phyloP scores from a whole-genome alignment of 2,329 filamentous ascomycete species.

The Hawksworthiomyces lignivorus region DNA sequence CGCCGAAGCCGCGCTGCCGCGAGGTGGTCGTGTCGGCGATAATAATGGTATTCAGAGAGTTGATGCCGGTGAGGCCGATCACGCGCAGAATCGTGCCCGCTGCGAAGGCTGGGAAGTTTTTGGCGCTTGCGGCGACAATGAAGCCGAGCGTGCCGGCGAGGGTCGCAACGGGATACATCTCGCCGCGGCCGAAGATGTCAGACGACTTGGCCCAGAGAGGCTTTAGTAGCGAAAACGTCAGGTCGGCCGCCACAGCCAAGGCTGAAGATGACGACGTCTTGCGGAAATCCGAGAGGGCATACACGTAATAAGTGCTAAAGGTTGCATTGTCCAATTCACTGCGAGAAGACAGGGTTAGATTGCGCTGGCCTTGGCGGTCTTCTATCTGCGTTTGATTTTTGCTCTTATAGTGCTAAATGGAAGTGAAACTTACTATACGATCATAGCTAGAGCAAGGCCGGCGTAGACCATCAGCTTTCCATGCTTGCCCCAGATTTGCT shows the following conservation, averaged over 20 bases:
- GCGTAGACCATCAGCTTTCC: constrained; percentile 8
- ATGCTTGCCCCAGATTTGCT: constrained; percentile 11
- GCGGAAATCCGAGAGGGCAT: constrained; percentile 25
- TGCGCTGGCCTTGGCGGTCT: too few species aligned
- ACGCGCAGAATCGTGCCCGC: constrained; percentile 51
- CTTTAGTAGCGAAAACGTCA: constrained; percentile 45
- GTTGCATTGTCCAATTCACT: constrained; percentile 24
- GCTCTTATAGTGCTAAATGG: too few species aligned
- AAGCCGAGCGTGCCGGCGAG: constrained; percentile 49
- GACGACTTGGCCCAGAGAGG: constrained; percentile 54
- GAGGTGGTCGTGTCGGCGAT: constrained; percentile 50
- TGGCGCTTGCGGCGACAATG: constrained; percentile 47
- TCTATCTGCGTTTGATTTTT: too few species aligned
- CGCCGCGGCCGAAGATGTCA: constrained; percentile 48
- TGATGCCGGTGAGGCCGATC: constrained; percentile 50
- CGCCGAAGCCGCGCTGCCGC: constrained; percentile 43
- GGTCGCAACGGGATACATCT: constrained; percentile 50
- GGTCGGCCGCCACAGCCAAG: constrained; percentile 23
- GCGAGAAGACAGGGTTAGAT: too few species aligned
- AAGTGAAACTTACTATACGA: constrained; percentile 6
- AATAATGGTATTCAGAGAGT: constrained; percentile 55
- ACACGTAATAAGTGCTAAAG: constrained; percentile 22
- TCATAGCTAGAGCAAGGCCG: constrained; percentile 5
- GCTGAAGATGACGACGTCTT: constrained; percentile 22
- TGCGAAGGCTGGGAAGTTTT: constrained; percentile 43